A percentile compares a stretch with the other conserved stretches of the same genome.
Conservation (phyloP, 768 basidiomycete species). For the Hemileccinum impolitum region DNA sequence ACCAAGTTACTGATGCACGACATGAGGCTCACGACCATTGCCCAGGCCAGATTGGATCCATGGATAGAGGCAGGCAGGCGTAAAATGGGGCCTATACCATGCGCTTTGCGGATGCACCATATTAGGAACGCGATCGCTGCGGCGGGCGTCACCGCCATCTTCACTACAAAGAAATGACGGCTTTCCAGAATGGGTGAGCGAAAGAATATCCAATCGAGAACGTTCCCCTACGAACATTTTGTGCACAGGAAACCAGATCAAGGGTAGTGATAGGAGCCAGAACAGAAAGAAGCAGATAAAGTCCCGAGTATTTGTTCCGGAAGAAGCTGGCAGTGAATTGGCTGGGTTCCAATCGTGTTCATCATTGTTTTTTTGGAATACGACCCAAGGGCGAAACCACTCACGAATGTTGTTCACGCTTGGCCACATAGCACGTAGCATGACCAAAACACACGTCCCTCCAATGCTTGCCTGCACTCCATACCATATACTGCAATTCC, state of each 20-base stretch:
- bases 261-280: conserved; percentile 76
- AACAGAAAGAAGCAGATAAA: conserved; percentile 85
- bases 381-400: conserved; percentile 22
- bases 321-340: conserved; percentile 68
- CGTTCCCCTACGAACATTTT: conserved; percentile 52
- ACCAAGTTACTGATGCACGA: conserved; percentile 80
- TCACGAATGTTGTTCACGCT: conserved; percentile 62
- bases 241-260: conserved; percentile 82
- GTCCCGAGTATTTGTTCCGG: conserved; percentile 72
- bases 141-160: conserved; percentile 67
- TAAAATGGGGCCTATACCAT: conserved; percentile 75
- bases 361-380: too few species aligned
- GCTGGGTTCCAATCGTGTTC: conserved; percentile 34
- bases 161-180: conserved; percentile 77
- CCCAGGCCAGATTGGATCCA: conserved; percentile 71
- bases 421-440: conserved; percentile 77
- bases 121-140: conserved; percentile 72
- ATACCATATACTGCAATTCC: conserved; percentile 58
- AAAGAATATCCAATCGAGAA: conserved; percentile 1
- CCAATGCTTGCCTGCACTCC: conserved; percentile 81
- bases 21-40: conserved; percentile 69
- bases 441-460: conserved; percentile 71
- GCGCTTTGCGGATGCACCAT: conserved; percentile 75
- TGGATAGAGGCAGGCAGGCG: conserved; percentile 58
- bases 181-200: conserved; percentile 31